Conservation (phyloP, 805 yeast species). For the Sugiyamaella qingdaonensis region DNA sequence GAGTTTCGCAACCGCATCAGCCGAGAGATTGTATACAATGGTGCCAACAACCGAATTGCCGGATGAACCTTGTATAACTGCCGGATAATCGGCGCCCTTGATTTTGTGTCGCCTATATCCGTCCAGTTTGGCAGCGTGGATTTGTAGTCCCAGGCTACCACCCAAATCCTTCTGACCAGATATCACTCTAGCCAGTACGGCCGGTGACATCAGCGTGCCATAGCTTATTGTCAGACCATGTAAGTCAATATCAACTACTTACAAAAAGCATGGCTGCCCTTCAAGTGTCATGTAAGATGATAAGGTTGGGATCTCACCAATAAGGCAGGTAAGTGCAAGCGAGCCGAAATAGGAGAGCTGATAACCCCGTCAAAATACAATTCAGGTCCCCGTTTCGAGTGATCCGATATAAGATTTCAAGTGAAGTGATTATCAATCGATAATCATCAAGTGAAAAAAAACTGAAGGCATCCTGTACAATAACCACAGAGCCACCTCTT, state of each 20-base stretch:
- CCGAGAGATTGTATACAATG: conserved; percentile 19
- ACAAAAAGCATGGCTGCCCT: conserved; percentile 9
- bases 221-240: conserved; percentile 13
- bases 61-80: conserved; percentile 7
- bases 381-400: too few species aligned
- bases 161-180: conserved; percentile 12
- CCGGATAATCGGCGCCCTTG: conserved; percentile 25
- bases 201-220: conserved; percentile 25
- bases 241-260: not conserved
- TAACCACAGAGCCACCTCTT: not conserved
- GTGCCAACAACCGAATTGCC: conserved; percentile 17
- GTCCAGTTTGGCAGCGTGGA: conserved; percentile 18
- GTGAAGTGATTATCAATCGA: too few species aligned
- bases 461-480: too few species aligned
- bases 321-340: not conserved
- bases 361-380: not conserved
- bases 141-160: not conserved
- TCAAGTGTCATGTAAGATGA: conserved; percentile 1
- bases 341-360: not conserved
- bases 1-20: conserved; percentile 16
- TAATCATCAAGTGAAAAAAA: too few species aligned
- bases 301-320: not conserved
- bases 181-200: conserved; percentile 21
- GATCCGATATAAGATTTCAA: too few species aligned
- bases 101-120: conserved; percentile 19